Evolutionary conservation across 306 rosid genomes (phyloP).

Genomic region (Aeschynomene evenia): DNA sequence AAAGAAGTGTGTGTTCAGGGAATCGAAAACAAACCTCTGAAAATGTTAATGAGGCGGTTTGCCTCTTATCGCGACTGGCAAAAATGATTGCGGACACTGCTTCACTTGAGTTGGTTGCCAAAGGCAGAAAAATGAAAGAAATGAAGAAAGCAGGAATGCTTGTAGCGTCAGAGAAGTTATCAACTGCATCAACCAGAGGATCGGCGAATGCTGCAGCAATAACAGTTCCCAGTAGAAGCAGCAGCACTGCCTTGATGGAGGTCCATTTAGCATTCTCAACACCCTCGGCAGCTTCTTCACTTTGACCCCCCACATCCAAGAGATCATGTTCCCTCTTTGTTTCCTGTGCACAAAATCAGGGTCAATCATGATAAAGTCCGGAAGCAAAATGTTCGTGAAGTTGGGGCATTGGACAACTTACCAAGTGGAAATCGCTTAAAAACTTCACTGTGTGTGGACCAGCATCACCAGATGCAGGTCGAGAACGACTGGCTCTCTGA

Average conservation of each 20-base stretch:
- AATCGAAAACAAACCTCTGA: constrained; percentile 72
- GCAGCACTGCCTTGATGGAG: constrained; percentile 56
- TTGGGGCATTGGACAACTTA: constrained; percentile 36
- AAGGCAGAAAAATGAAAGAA: constrained; percentile 79
- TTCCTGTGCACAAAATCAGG: constrained; percentile 48
- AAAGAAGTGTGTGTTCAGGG: not conserved
- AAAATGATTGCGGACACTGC: constrained; percentile 87
- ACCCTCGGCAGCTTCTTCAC: constrained; percentile 50
- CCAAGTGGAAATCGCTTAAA: constrained; percentile 52
- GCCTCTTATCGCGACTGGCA: constrained; percentile 78
- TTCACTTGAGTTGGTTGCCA: constrained; percentile 93
- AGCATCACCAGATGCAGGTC: constrained; percentile 41
- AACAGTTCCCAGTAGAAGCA: constrained; percentile 64
- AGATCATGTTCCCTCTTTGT: constrained; percentile 72
- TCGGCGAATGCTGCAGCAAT: constrained; percentile 86
- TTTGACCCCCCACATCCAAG: constrained; percentile 48
- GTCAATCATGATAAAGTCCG: constrained; percentile 12
- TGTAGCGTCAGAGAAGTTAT: constrained; percentile 86
- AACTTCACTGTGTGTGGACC: constrained; percentile 50
- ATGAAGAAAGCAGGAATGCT: constrained; percentile 91
- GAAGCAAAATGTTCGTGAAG: not conserved
- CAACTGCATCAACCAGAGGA: constrained; percentile 86
- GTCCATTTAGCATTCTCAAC: constrained; percentile 38
- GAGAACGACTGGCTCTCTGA: constrained; percentile 35
- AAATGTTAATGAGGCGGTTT: constrained; percentile 81